Base-by-base conservation (phyloP, 169 alveolate genomes). In the Cryptosporidium meleagridis region DNA sequence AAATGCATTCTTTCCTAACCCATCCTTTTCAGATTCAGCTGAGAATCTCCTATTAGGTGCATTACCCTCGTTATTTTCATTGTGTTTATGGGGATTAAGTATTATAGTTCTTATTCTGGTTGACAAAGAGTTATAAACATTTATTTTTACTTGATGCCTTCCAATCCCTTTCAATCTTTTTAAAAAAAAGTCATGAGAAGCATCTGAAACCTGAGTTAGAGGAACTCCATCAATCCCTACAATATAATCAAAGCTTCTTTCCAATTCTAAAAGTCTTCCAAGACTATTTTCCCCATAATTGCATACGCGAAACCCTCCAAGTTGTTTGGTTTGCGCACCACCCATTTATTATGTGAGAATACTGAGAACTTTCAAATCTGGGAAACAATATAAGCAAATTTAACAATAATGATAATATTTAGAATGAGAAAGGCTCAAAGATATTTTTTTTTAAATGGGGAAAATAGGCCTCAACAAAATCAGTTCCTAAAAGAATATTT, bases 151-250 rank as follows among this genome's bases (percentile, higher is more conserved):
- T 12, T 23, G 61, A 29, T 33, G 29, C 29, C 23, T 80, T 33
- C 80, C 89, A 31, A 80, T 29, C 21, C 68, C 67, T 18, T 80
- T 59, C 16, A 80, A 31, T 80, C 89, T 80, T n/a, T 65, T 80
- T 14, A 80, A 21, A 65, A 80, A 80, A 29, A 62, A 80, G 68
- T 80, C 89, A 37, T 80, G 89, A 16, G 89, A 80, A 18, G 89
- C 89, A 65, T 62, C 80, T 12, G 89, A 80, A 80, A 62, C 59
- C 26, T 80, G 80, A 16, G 75, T 80, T 18, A 80, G 53, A 23
- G 89, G 89, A 45, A 80, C 75, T 65, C 89, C 75, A 44, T 80
- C 75, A 21, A 80, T 65, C 29, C 89, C 89, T 35, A 80, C 89
- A 61, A 80, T 80, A 33, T 80, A 80, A 26, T 80, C 89, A 48